Evolutionary conservation across 768 basidiomycete genomes (phyloP).

Genomic region (Hirschioporus abietinus): DNA sequence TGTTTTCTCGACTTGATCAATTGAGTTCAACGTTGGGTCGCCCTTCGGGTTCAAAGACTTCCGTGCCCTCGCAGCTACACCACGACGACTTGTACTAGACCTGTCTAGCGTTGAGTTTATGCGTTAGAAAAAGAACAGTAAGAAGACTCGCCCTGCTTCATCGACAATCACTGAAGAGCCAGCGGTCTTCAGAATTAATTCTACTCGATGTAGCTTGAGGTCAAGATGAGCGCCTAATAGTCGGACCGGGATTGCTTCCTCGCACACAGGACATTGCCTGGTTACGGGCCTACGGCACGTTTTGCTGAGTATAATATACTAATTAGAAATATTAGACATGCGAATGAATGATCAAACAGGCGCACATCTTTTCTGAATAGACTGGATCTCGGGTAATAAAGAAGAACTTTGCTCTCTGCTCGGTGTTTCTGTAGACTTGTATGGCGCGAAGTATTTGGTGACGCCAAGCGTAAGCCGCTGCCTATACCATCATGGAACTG

Average conservation of each 20-base stretch:
- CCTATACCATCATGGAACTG: too few species aligned
- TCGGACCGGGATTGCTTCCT: constrained; percentile 66
- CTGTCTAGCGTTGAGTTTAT: background rate
- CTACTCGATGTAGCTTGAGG: constrained; percentile 64
- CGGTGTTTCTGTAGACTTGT: constrained; percentile 16
- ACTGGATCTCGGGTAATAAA: constrained; percentile 28
- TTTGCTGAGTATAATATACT: constrained; percentile 39
- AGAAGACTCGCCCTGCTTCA: constrained; percentile 41
- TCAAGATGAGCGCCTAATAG: constrained; percentile 59
- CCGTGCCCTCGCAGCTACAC: constrained; percentile 42
- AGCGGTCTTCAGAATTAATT: constrained; percentile 58
- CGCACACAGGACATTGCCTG: constrained; percentile 67
- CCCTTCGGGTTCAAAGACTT: constrained; percentile 23
- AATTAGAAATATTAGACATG: background rate
- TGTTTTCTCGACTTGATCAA: constrained; percentile 39
- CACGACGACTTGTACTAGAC: constrained; percentile 21
- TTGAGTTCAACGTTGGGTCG: constrained; percentile 19
- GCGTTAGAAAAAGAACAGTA: background rate
- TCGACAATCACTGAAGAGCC: constrained; percentile 50
- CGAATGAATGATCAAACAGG: constrained; percentile 4
- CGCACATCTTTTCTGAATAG: constrained; percentile 14
- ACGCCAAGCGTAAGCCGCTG: too few species aligned
- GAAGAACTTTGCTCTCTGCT: constrained; percentile 20
- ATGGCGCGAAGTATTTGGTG: too few species aligned
- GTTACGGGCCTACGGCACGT: constrained; percentile 77